These are phyloP conservation scores for Themeda triandra DNA, from an alignment of 176 grass and related monocot genomes.

Conservation along the genomic window DNA sequence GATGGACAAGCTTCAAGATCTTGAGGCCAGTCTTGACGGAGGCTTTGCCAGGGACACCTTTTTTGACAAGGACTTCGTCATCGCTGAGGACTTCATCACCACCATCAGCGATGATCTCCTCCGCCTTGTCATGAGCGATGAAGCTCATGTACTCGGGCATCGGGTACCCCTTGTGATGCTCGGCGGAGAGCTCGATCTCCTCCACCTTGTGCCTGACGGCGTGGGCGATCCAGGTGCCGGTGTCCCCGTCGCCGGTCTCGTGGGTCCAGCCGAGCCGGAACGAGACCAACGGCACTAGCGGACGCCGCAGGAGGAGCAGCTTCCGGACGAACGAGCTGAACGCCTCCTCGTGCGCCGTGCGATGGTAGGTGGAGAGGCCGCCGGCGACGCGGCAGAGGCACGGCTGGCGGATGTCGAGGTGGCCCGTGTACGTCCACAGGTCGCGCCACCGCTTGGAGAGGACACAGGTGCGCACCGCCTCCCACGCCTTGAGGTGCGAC, in stretches of 20 bases:
- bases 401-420: constrained; percentile 24
- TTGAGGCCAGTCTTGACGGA: too few species aligned
- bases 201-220: not conserved
- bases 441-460: not conserved
- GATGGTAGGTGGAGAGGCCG: not conserved
- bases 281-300: not conserved
- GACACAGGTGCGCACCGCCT: constrained; percentile 17
- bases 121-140: too few species aligned
- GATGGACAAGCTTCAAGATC: too few species aligned
- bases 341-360: not conserved
- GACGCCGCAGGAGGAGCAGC: constrained; percentile 5
- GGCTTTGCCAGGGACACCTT: too few species aligned
- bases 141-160: too few species aligned
- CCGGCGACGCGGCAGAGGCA: not conserved
- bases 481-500: constrained; percentile 23
- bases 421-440: not conserved
- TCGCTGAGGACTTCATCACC: too few species aligned
- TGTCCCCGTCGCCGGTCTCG: not conserved
- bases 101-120: too few species aligned
- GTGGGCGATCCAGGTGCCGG: constrained; percentile 5
- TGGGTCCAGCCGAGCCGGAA: constrained; percentile 31
- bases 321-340: constrained; percentile 10
- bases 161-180: not conserved
- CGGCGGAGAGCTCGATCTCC: constrained; percentile 6
- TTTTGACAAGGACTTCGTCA: too few species aligned